phyloP scores from a whole-genome alignment of 176 grass and related monocot genomes.

The Poa annua region DNA sequence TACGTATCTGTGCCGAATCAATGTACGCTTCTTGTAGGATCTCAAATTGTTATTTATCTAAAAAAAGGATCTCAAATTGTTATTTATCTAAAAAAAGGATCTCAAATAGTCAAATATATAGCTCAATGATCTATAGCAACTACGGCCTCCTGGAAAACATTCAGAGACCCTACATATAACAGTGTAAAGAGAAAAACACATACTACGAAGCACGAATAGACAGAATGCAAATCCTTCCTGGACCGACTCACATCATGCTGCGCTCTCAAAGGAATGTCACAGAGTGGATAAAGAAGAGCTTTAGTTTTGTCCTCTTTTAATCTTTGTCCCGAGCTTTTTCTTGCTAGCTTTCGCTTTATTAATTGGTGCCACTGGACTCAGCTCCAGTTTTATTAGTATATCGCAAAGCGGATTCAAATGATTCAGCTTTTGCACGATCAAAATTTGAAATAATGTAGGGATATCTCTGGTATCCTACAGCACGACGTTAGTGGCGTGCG shows the following conservation, averaged over 20 bases:
- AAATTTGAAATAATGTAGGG: slow-evolving; percentile 34
- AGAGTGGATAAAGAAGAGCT: slow-evolving; percentile 39
- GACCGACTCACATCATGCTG: slow-evolving; percentile 22
- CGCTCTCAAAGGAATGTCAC: slow-evolving; percentile 8
- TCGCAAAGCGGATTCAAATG: slow-evolving; percentile 53
- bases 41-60: too few relatives aligned
- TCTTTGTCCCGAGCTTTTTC: too few relatives aligned
- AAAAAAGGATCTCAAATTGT: too few relatives aligned
- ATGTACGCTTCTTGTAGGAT: background rate
- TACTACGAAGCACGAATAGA: background rate
- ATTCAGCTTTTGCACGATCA: slow-evolving; percentile 34
- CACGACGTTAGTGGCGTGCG: background rate
- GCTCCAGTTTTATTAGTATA: slow-evolving; percentile 36
- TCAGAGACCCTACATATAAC: background rate
- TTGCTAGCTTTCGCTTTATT: slow-evolving; percentile 35
- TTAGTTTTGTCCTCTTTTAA: slow-evolving; percentile 43
- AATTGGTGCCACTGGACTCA: slow-evolving; percentile 10
- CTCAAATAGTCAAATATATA: too few relatives aligned
- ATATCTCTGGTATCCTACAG: slow-evolving; percentile 34
- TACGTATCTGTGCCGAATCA: background rate
- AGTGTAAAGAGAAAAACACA: background rate
- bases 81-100: too few relatives aligned
- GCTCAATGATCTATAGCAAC: too few relatives aligned
- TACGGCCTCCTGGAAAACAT: background rate
- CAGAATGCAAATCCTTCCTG: background rate